phyloP scores from a whole-genome alignment of 441 rosid genomes.

The Erodium trifolium region DNA sequence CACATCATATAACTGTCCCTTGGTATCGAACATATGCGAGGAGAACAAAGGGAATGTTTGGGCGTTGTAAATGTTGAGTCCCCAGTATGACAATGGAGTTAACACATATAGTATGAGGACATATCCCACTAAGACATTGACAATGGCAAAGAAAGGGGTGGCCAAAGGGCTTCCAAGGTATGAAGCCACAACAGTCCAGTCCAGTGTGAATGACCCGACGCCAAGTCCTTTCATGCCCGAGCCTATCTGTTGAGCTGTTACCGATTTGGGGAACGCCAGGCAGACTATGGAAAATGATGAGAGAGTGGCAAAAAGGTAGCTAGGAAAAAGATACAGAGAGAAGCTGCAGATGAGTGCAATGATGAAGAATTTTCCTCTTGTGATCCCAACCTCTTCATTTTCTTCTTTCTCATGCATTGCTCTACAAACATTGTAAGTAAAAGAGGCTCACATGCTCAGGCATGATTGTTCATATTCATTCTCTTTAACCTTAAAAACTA shows the following conservation, averaged over 20 bases:
- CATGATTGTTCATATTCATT: no score
- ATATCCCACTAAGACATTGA: constrained; percentile 50
- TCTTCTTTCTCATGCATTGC: constrained; percentile 74
- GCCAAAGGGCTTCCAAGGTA: constrained; percentile 70
- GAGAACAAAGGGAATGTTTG: constrained; percentile 62
- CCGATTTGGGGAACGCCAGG: constrained; percentile 73
- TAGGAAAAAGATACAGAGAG: constrained; percentile 57
- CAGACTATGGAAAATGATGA: constrained; percentile 72
- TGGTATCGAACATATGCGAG: constrained; percentile 55
- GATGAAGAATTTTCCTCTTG: constrained; percentile 72
- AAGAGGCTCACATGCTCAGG: background rate
- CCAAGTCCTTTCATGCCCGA: constrained; percentile 83
- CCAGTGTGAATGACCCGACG: constrained; percentile 65
- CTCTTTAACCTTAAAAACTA: no score
- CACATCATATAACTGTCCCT: constrained; percentile 51
- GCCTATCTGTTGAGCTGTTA: constrained; percentile 79
- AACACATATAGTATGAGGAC: constrained; percentile 42
- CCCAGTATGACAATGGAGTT: constrained; percentile 58
- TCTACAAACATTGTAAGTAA: constrained; percentile 26
- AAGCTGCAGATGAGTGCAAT: constrained; percentile 69
- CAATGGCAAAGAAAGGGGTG: constrained; percentile 76
- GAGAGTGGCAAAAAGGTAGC: constrained; percentile 68
- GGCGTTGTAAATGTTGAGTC: constrained; percentile 47
- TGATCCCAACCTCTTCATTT: constrained; percentile 22
- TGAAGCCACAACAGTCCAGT: constrained; percentile 71